Percentiles rank a stretch among this genome's conserved stretches.
phyloP scores from a whole-genome alignment of 2,329 filamentous ascomycete genomes.

The Ceratocystis ficicola region DNA sequence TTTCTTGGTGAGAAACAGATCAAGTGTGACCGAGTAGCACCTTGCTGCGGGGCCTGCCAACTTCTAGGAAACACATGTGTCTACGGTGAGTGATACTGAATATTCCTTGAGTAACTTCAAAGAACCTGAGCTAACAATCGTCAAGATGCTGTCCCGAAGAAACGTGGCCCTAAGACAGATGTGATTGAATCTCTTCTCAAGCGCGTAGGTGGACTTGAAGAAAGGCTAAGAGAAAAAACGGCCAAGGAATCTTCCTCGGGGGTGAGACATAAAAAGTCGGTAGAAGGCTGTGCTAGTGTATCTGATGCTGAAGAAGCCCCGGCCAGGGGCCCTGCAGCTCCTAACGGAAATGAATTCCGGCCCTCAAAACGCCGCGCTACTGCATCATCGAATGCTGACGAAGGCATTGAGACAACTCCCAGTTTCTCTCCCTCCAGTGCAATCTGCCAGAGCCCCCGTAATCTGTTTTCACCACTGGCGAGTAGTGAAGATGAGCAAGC shows the following conservation, averaged over 20 bases:
- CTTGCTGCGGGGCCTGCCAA: conserved; percentile 78
- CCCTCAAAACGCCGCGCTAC: conserved; percentile 1
- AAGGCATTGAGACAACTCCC: not conserved
- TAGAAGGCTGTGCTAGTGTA: not conserved
- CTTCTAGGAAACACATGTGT: conserved; percentile 81
- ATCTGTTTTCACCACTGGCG: not conserved
- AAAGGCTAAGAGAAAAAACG: conserved; percentile 60
- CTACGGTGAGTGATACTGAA: conserved; percentile 54
- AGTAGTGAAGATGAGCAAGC: not conserved
- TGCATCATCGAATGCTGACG: not conserved
- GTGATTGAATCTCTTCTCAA: conserved; percentile 70
- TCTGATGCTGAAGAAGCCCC: not conserved
- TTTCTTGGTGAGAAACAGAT: conserved; percentile 43
- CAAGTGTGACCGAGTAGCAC: conserved; percentile 77
- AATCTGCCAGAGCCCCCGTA: not conserved
- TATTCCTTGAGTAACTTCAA: not conserved
- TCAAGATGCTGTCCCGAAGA: conserved; percentile 76
- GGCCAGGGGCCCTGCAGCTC: not conserved
- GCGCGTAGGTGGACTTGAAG: conserved; percentile 73
- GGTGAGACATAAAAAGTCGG: not conserved
- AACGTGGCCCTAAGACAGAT: conserved; percentile 80
- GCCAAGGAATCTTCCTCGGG: conserved; percentile 27
- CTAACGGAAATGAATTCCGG: not conserved
- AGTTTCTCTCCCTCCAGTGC: not conserved
- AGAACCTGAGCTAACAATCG: not conserved